These are phyloP conservation scores for Tritrichomonas foetus DNA, from an alignment of 208 protist species.

Conservation along the genomic window DNA sequence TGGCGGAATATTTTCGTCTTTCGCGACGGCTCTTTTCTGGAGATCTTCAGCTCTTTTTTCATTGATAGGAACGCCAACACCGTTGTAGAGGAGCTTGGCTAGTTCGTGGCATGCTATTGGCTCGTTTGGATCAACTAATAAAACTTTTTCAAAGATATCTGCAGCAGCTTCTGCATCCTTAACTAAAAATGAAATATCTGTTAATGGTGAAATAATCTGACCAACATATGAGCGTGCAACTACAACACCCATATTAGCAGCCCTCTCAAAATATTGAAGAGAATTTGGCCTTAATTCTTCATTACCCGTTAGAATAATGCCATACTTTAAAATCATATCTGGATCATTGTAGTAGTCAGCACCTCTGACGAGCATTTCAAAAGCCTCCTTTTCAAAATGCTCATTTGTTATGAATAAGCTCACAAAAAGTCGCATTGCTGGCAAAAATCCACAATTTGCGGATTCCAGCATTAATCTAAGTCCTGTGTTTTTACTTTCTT, in stretches of 20 bases:
- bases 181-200: background rate
- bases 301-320: no score
- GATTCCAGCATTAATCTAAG: no score
- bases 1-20: background rate
- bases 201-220: background rate
- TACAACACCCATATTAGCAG: background rate
- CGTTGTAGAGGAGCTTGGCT: background rate
- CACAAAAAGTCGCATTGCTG: no score
- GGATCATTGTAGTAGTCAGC: no score
- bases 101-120: background rate
- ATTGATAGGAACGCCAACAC: background rate
- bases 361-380: no score
- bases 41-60: background rate
- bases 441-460: no score
- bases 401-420: no score
- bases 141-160: background rate
- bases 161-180: background rate
- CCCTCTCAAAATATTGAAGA: no score
- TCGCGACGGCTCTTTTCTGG: background rate
- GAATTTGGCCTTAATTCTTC: no score
- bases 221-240: background rate
- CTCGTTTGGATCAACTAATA: background rate
- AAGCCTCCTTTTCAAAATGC: no score
- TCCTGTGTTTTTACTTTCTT: no score
- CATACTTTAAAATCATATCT: no score